Conservation (phyloP, 2,329 filamentous ascomycete genomes). For the Tolypocladium amazonense region DNA sequence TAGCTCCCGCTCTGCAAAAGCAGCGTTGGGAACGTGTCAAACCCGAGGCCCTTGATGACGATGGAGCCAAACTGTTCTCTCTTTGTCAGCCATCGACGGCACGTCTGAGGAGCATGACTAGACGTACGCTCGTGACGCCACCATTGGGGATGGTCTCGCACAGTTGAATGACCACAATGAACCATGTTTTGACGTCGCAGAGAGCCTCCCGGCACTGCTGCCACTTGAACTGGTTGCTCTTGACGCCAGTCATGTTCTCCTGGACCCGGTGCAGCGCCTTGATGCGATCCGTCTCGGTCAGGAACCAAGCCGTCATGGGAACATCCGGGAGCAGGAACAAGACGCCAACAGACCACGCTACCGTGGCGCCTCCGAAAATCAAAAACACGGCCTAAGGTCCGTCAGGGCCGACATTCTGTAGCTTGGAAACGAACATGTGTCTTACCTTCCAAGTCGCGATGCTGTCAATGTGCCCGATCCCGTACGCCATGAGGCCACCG, state of each 20-base stretch:
- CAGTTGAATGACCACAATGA: slow-evolving; percentile 14
- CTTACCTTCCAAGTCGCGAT: slow-evolving; percentile 15
- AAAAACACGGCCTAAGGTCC: slow-evolving; percentile 9
- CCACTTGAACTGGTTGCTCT: slow-evolving; percentile 15
- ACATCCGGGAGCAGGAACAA: slow-evolving; percentile 12
- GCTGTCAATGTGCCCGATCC: slow-evolving; percentile 16
- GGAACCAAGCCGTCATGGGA: slow-evolving; percentile 15
- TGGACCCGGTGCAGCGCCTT: slow-evolving; percentile 20
- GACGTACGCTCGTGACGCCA: slow-evolving; percentile 13
- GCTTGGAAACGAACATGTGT: neutral
- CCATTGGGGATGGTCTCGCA: slow-evolving; percentile 18
- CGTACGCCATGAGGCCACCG: slow-evolving; percentile 17
- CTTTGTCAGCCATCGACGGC: neutral
- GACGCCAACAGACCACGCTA: slow-evolving; percentile 10
- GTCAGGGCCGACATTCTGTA: neutral
- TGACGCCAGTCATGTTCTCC: slow-evolving; percentile 23
- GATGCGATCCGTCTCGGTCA: slow-evolving; percentile 14
- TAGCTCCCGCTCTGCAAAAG: slow-evolving; percentile 10
- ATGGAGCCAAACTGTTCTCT: slow-evolving; percentile 14
- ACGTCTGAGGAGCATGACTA: too few species aligned
- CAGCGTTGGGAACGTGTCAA: slow-evolving; percentile 12
- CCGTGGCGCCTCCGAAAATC: slow-evolving; percentile 12
- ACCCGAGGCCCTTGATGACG: slow-evolving; percentile 13
- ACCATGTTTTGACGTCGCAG: slow-evolving; percentile 14
- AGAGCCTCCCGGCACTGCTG: slow-evolving; percentile 12